phyloP scores from a whole-genome alignment of 495 filamentous ascomycete species.

The Hyaloscypha variabilis region DNA sequence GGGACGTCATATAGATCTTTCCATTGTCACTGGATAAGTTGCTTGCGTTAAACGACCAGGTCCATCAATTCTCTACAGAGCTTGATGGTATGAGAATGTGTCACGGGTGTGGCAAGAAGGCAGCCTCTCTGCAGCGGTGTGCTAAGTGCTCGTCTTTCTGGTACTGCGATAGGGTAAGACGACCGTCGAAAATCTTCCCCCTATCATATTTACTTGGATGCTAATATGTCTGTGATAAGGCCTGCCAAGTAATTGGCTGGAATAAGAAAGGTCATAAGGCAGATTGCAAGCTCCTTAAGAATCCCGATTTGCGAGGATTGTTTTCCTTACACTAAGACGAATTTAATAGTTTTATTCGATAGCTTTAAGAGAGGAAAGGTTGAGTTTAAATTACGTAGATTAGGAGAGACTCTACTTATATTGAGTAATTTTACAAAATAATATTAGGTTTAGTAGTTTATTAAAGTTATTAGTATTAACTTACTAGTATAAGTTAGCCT shows the following conservation, averaged over 20 bases:
- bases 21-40: constrained; percentile 34
- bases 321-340: constrained; percentile 37
- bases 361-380: too few species aligned
- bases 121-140: constrained; percentile 28
- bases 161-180: constrained; percentile 38
- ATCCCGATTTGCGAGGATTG: constrained; percentile 36
- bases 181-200: constrained; percentile 19
- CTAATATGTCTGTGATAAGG: constrained; percentile 31
- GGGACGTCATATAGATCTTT: constrained; percentile 31
- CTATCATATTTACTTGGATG: constrained; percentile 26
- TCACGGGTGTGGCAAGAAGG: constrained; percentile 33
- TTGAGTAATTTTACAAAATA: too few species aligned
- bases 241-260: constrained; percentile 37
- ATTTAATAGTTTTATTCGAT: constrained; percentile 35
- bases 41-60: constrained; percentile 32
- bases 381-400: too few species aligned
- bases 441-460: too few species aligned
- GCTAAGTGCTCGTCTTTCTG: constrained; percentile 34
- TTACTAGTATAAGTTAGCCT: too few species aligned
- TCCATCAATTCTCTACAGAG: constrained; percentile 35
- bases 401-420: too few species aligned
- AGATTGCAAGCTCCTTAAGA: constrained; percentile 40
- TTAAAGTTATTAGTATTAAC: too few species aligned
- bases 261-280: constrained; percentile 39
- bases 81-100: constrained; percentile 30